Evolutionary conservation across 306 rosid genomes (phyloP), one percentile per base, ranked within the genome.

Genomic region (Crataegus laevigata): DNA sequence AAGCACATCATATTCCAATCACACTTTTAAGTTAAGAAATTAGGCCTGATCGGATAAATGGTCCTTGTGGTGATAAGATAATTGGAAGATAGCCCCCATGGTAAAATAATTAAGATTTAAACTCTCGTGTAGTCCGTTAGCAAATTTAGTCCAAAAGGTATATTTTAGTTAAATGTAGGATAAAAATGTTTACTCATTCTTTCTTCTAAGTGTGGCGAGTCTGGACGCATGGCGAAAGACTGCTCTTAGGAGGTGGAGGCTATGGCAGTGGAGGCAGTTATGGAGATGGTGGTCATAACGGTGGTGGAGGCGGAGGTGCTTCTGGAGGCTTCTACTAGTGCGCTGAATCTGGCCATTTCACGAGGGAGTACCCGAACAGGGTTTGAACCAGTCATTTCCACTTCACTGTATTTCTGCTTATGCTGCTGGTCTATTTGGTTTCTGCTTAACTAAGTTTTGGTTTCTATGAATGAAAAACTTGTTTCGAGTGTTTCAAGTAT

Each of bases 271-370:
- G 83, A 0, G 80, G 81, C 0, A 71, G 72, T 0, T 82, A 76
- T 3, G 83, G 86, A 0, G 88, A 86, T 1, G 88, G 89, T 0
- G 85, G 84, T 0, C 40, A 74, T 0, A 67, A 69, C 1, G 78
- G 83, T 0, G 78, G 90, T 0, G 91, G 89, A 1, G 91, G 96
- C 0, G 89, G 87, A 0, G 82, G 84, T 0, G 73, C 71, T 18
- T 57, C 66, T 1, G 87, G 85, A 0, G 54, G 73, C 69, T 87
- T 88, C 81, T 85, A 72, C 36, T 73, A 79, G 73, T 87, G 88
- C 63, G 87, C 87, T 2, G 91, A 58, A 4, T 42, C 84, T 24
- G 87, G 89, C n/a, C 87, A 87, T 80, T 87, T 85, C 29, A 84
- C 89, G 3, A 76, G 89, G 69, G 91, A 87, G 51, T 87, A 89